Conservation (phyloP, 305 asterid genomes). For the Plantago lanceolata region DNA sequence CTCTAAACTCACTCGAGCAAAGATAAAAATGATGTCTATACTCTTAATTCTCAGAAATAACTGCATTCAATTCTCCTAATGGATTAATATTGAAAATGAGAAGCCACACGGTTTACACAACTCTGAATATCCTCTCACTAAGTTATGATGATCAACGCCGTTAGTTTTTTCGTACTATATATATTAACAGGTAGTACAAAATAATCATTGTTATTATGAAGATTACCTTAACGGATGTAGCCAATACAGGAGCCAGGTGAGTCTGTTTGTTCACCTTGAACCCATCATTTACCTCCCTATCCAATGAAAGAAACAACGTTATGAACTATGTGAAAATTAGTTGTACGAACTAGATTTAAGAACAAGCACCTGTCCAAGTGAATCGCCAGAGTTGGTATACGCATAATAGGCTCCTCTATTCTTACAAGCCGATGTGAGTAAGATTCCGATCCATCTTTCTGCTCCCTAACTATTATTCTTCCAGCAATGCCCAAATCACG, state of each 20-base stretch:
- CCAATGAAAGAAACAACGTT: conserved; percentile 21
- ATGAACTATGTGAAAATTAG: conserved; percentile 13
- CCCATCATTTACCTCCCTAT: conserved; percentile 77
- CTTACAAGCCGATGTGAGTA: conserved; percentile 69
- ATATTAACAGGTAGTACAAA: not conserved
- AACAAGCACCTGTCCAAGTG: conserved; percentile 77
- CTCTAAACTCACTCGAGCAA: too few relatives aligned
- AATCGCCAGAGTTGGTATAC: conserved; percentile 91
- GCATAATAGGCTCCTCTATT: conserved; percentile 84
- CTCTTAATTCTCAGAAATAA: too few relatives aligned
- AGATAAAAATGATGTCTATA: too few relatives aligned
- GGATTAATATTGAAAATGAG: not conserved
- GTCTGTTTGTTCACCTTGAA: conserved; percentile 78
- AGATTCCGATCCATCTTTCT: conserved; percentile 55
- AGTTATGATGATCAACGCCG: too few relatives aligned
- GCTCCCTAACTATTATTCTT: conserved; percentile 58
- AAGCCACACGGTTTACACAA: not conserved
- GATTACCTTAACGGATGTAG: conserved; percentile 79
- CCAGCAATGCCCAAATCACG: conserved; percentile 89
- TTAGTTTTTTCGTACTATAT: too few relatives aligned
- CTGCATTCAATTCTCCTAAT: too few relatives aligned
- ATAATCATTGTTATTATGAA: not conserved
- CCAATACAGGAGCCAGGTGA: conserved; percentile 85
- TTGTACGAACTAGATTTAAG: conserved; percentile 6
- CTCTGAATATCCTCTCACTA: not conserved